Conservation (phyloP, 768 basidiomycete genomes). For the Trametopsis cervina region DNA sequence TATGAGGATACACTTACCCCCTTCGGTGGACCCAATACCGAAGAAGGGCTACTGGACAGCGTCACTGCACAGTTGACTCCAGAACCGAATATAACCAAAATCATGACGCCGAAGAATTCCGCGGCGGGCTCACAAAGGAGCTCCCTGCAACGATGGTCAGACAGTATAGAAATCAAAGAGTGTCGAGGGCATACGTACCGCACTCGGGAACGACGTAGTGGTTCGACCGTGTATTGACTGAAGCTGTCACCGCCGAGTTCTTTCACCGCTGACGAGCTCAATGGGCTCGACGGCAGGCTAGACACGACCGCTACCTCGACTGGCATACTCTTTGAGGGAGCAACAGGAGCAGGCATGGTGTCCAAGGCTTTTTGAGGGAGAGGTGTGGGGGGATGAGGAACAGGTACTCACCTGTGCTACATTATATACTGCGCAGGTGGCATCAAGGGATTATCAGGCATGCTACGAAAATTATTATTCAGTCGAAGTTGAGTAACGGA, state of each 20-base stretch:
- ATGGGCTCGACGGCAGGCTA: not conserved
- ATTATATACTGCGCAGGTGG: not conserved
- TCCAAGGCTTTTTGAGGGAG: not conserved
- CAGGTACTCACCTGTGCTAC: not conserved
- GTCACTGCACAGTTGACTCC: constrained; percentile 10
- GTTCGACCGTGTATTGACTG: not conserved
- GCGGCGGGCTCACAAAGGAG: constrained; percentile 51
- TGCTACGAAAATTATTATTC: not conserved
- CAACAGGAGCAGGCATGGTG: not conserved
- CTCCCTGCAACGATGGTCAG: constrained; percentile 24
- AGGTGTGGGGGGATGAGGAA: not conserved
- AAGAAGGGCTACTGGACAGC: constrained; percentile 1
- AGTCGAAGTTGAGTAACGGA: not conserved
- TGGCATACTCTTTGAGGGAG: not conserved
- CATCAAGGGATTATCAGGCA: not conserved
- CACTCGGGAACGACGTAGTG: not conserved
- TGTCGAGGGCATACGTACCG: not conserved
- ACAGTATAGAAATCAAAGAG: not conserved
- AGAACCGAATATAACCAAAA: constrained; percentile 11
- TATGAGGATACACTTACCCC: constrained; percentile 37
- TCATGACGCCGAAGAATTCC: constrained; percentile 15
- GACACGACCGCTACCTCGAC: not conserved
- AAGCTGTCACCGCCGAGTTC: not conserved
- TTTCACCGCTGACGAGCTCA: not conserved
- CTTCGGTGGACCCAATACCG: constrained; percentile 22